These are phyloP conservation scores for Scheffersomyces segobiensis DNA, from an alignment of 1,139 yeast genomes.

Conservation along the genomic window DNA sequence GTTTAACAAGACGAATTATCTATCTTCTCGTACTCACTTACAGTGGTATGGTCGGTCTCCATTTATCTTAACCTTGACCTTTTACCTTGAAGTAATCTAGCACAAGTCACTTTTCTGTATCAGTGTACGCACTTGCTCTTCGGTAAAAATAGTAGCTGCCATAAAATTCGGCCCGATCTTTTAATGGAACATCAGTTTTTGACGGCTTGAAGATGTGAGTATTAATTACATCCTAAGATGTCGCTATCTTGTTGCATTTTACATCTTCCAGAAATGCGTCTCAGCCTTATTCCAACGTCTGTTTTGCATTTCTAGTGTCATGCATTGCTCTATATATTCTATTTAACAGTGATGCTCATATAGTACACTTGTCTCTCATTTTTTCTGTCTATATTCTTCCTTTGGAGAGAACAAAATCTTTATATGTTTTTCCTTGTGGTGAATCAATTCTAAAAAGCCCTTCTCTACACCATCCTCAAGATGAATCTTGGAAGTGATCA, in stretches of 20 bases:
- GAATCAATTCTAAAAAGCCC: conserved; percentile 35
- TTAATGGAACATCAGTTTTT: too few relatives aligned
- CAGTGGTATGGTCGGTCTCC: too few relatives aligned
- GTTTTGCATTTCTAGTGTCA: background rate
- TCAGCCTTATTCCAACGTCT: too few relatives aligned
- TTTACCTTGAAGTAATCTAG: too few relatives aligned
- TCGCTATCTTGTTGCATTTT: background rate
- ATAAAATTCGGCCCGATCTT: too few relatives aligned
- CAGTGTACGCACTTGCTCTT: background rate
- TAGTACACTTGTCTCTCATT: background rate
- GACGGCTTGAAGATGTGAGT: too few relatives aligned
- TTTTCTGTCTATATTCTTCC: background rate
- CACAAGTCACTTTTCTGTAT: background rate
- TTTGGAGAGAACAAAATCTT: conserved; percentile 36
- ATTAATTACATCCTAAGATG: background rate
- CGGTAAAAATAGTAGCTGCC: background rate
- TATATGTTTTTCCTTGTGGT: conserved; percentile 38
- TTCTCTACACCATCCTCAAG: conserved; percentile 35
- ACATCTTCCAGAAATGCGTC: too few relatives aligned
- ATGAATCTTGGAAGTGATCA: conserved; percentile 36
- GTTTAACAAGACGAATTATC: too few relatives aligned
- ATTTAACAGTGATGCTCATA: background rate
- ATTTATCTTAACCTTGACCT: too few relatives aligned
- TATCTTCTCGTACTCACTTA: too few relatives aligned
- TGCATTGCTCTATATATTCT: background rate